phyloP scores from a whole-genome alignment of 768 basidiomycete genomes.

The Mycena galopus region DNA sequence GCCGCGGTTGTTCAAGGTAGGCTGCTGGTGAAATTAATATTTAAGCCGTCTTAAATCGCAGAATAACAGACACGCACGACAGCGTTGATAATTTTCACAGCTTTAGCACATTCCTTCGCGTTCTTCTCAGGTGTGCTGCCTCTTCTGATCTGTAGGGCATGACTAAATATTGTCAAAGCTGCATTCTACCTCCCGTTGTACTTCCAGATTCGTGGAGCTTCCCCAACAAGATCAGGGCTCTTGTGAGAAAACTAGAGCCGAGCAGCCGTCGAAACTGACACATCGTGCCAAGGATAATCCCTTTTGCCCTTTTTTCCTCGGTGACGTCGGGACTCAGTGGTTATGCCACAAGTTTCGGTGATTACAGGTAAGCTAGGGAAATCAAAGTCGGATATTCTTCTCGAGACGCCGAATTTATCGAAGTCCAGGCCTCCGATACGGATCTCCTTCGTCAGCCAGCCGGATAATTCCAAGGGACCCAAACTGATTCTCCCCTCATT shows the following conservation, averaged over 20 bases:
- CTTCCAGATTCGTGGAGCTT: slow-evolving; percentile 82
- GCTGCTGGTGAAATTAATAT: neutral
- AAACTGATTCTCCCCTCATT: neutral
- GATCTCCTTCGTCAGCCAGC: slow-evolving; percentile 55
- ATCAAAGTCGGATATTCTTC: neutral
- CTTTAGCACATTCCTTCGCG: slow-evolving; percentile 72
- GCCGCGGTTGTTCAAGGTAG: slow-evolving; percentile 78
- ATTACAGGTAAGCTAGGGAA: slow-evolving; percentile 58
- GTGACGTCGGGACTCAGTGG: slow-evolving; percentile 69
- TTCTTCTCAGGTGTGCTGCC: slow-evolving; percentile 65
- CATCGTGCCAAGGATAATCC: slow-evolving; percentile 70
- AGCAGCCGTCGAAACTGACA: too few species aligned
- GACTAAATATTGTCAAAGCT: slow-evolving; percentile 42
- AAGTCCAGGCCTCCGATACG: slow-evolving; percentile 61
- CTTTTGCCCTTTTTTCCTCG: slow-evolving; percentile 75
- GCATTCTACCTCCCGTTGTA: slow-evolving; percentile 82
- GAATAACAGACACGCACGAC: slow-evolving; percentile 77
- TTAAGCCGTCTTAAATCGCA: neutral
- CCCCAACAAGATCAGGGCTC: slow-evolving; percentile 77
- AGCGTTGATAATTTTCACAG: slow-evolving; percentile 65
- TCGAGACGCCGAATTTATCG: neutral
- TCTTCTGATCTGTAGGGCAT: neutral
- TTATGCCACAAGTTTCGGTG: slow-evolving; percentile 65
- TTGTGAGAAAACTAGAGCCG: slow-evolving; percentile 57
- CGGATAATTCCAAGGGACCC: neutral